Conservation (phyloP, 2,329 filamentous ascomycete species). For the Xenoacremonium recifei region DNA sequence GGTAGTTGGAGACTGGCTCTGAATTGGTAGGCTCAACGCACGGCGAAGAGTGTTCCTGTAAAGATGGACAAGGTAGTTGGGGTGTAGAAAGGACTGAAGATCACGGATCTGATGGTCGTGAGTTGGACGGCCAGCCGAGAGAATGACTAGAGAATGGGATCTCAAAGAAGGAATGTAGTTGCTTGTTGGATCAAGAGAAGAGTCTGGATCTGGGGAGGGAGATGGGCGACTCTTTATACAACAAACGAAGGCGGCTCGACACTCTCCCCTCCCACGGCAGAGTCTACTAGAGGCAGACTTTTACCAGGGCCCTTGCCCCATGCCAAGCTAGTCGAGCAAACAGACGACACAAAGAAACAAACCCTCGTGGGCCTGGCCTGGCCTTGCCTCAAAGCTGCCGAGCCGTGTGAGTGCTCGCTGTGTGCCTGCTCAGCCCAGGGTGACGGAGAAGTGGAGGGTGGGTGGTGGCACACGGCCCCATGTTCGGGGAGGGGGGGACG, state of each 20-base stretch:
- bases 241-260: not conserved
- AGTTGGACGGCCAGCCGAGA: constrained; percentile 25
- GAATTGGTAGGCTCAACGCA: constrained; percentile 26
- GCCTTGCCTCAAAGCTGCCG: not conserved
- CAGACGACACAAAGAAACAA: not conserved
- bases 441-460: too few relatives aligned
- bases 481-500: too few relatives aligned
- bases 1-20: constrained; percentile 24
- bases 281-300: too few relatives aligned
- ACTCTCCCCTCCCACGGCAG: not conserved
- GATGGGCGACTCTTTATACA: constrained; percentile 8
- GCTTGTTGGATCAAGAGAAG: constrained; percentile 8
- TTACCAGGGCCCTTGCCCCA: too few relatives aligned
- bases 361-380: not conserved
- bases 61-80: constrained; percentile 20
- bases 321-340: constrained; percentile 1
- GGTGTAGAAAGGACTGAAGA: constrained; percentile 23
- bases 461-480: not conserved
- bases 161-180: constrained; percentile 17
- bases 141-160: constrained; percentile 16
- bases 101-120: constrained; percentile 24
- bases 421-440: too few relatives aligned
- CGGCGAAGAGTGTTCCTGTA: constrained; percentile 27
- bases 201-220: constrained; percentile 13
- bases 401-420: too few relatives aligned